Evolutionary conservation across 768 basidiomycete genomes (phyloP).

Genomic region (Tulasnella sp.): DNA sequence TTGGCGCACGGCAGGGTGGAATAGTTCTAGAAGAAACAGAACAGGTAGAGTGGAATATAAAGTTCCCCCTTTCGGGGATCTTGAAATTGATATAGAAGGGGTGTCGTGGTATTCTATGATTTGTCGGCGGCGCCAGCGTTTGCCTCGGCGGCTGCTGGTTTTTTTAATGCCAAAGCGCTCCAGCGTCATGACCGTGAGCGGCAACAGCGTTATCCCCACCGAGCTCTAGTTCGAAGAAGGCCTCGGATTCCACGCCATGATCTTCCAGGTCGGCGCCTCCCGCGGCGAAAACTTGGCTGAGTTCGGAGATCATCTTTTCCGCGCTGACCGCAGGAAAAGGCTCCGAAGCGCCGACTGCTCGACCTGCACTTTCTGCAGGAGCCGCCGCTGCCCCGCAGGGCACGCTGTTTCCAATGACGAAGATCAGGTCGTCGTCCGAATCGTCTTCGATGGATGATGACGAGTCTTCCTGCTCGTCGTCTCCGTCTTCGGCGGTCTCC

Average conservation of each 20-base stretch:
- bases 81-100: background rate
- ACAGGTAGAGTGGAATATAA: background rate
- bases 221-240: slow-evolving; percentile 46
- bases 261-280: slow-evolving; percentile 31
- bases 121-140: background rate
- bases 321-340: slow-evolving; percentile 32
- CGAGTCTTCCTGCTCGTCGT: slow-evolving; percentile 61
- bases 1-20: no score
- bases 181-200: slow-evolving; percentile 41
- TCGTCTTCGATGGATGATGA: slow-evolving; percentile 49
- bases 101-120: background rate
- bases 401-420: slow-evolving; percentile 3
- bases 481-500: slow-evolving; percentile 45
- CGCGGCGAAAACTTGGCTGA: slow-evolving; percentile 15
- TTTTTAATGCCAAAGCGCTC: slow-evolving; percentile 44
- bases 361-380: slow-evolving; percentile 3
- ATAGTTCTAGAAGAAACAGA: background rate
- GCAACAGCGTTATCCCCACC: slow-evolving; percentile 51
- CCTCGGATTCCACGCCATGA: slow-evolving; percentile 51
- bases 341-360: background rate
- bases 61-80: background rate
- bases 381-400: background rate
- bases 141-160: background rate
- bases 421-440: slow-evolving; percentile 42
- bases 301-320: slow-evolving; percentile 23